Conservation (phyloP, 192 early-diverging fungal species). For the Podila horticola region DNA sequence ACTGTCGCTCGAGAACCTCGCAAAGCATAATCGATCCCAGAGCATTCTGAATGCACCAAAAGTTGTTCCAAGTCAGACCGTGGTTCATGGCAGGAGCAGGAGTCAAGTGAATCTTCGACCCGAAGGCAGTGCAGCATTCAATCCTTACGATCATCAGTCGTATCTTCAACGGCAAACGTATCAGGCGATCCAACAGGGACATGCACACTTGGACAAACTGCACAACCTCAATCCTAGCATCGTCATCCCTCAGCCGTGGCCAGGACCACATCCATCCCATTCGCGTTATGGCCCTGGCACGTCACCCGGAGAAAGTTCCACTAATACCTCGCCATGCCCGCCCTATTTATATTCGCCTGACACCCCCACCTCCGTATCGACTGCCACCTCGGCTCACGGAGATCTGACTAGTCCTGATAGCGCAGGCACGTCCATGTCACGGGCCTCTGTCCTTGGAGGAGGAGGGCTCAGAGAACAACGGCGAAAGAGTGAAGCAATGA, state of each 20-base stretch:
- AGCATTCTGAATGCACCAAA: conserved; percentile 12
- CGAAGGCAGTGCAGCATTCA: conserved; percentile 8
- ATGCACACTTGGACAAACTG: neutral
- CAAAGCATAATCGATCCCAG: conserved; percentile 31
- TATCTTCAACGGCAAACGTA: conserved; percentile 6
- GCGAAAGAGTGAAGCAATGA: conserved; percentile 25
- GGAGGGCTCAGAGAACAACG: neutral
- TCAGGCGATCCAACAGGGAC: neutral
- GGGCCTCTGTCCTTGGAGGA: neutral
- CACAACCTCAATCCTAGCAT: conserved; percentile 18
- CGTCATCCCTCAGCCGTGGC: conserved; percentile 19
- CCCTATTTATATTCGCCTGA: neutral
- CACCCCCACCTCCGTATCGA: conserved; percentile 1
- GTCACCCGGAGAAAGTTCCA: conserved; percentile 17
- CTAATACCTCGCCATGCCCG: neutral
- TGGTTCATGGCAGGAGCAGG: conserved; percentile 15
- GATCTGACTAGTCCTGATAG: conserved; percentile 16
- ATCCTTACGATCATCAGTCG: conserved; percentile 15
- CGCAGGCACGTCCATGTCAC: conserved; percentile 40
- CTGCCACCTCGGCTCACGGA: neutral
- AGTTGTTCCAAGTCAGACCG: neutral
- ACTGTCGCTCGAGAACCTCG: conserved; percentile 25
- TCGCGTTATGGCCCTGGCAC: neutral
- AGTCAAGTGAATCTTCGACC: conserved; percentile 26
- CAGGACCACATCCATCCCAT: conserved; percentile 6